These are phyloP conservation scores for Talinum fruticosum DNA, from an alignment of 148 eudicot species.

Conservation along the genomic window DNA sequence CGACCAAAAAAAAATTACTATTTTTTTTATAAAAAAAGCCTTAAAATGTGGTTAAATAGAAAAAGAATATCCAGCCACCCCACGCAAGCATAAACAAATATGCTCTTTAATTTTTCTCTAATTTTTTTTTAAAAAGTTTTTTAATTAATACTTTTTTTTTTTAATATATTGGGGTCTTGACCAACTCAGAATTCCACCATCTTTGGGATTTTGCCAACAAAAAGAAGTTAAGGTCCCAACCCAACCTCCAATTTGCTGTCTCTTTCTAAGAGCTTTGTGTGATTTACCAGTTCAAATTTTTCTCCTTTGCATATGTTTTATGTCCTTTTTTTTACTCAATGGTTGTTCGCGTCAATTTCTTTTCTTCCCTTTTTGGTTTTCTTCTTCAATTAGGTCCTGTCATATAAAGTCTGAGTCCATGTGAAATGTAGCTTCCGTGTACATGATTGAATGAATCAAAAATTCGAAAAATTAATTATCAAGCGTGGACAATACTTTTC, in stretches of 20 bases:
- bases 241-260: not conserved
- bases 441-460: too few species aligned
- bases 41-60: not conserved
- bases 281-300: conserved; percentile 11
- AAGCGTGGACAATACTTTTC: too few species aligned
- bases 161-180: not conserved
- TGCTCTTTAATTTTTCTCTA: not conserved
- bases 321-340: not conserved
- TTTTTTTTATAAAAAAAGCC: not conserved
- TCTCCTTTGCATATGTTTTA: not conserved
- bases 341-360: conserved; percentile 9
- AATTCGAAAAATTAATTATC: too few species aligned
- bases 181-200: conserved; percentile 20
- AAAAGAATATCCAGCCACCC: conserved; percentile 2
- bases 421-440: not conserved
- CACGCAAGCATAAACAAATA: conserved; percentile 1
- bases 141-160: not conserved
- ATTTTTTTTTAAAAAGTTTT: not conserved
- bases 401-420: not conserved
- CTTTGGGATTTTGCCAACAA: conserved; percentile 2
- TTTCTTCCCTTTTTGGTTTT: not conserved
- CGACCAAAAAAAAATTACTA: not conserved
- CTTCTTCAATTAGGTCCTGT: not conserved
- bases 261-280: conserved; percentile 9
- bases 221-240: conserved; percentile 7